Conservation (phyloP, 257 asterid genomes). For the Primulina tabacum region DNA sequence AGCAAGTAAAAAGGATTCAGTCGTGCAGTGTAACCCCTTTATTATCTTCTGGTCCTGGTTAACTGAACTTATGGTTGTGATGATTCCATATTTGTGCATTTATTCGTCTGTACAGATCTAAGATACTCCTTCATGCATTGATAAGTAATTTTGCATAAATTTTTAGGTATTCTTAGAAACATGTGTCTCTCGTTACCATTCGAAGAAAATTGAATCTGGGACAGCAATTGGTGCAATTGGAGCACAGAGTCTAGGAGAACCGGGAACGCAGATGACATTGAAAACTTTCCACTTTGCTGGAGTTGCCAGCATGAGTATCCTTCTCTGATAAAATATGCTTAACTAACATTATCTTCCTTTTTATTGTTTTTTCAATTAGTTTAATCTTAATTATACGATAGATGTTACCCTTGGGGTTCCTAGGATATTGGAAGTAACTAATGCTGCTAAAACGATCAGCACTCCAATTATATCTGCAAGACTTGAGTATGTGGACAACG, state of each 20-base stretch:
- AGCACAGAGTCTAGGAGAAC: slow-evolving; percentile 97
- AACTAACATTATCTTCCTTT: slow-evolving; percentile 21
- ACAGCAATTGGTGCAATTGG: slow-evolving; percentile 97
- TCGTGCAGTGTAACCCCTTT: neutral
- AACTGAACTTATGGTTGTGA: neutral
- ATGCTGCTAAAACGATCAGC: slow-evolving; percentile 76
- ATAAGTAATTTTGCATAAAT: slow-evolving; percentile 12
- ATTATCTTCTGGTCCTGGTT: slow-evolving; percentile 1
- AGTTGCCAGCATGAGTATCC: slow-evolving; percentile 99
- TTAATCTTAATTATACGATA: slow-evolving; percentile 48
- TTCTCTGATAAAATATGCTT: slow-evolving; percentile 25
- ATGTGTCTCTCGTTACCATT: slow-evolving; percentile 77
- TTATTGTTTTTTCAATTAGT: slow-evolving; percentile 20
- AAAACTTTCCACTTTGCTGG: slow-evolving; percentile 99
- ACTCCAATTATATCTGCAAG: slow-evolving; percentile 80
- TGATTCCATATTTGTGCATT: neutral
- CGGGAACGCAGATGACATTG: slow-evolving; percentile 97
- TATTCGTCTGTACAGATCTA: neutral
- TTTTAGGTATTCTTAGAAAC: slow-evolving; percentile 71
- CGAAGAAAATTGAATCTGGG: slow-evolving; percentile 75
- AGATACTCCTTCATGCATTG: neutral
- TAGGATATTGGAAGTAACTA: slow-evolving; percentile 79
- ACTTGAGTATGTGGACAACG: slow-evolving; percentile 44
- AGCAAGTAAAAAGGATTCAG: neutral
- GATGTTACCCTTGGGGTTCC: slow-evolving; percentile 99